Evolutionary conservation across 2,329 filamentous ascomycete genomes (phyloP).

Genomic region (Trichoderma sp.): DNA sequence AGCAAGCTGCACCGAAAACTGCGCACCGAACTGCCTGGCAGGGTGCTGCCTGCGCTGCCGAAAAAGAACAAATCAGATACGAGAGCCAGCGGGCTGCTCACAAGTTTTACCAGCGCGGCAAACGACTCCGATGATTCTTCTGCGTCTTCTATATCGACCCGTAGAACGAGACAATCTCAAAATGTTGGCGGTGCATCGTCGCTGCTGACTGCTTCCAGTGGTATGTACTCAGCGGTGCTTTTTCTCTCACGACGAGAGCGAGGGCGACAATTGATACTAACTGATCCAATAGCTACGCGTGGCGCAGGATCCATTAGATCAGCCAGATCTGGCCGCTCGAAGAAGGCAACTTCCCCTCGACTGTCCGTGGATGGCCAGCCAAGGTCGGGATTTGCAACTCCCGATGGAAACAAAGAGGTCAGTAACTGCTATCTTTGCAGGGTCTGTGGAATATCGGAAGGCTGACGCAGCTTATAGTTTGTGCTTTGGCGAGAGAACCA

Average conservation of each 20-base stretch:
- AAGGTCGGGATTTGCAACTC: conserved; percentile 34
- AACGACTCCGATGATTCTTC: conserved; percentile 78
- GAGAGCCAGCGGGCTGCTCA: conserved; percentile 62
- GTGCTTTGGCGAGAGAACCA: conserved; percentile 84
- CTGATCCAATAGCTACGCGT: conserved; percentile 19
- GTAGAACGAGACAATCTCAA: conserved; percentile 51
- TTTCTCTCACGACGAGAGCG: conserved; percentile 2
- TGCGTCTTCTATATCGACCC: conserved; percentile 77
- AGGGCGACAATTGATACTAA: conserved; percentile 2
- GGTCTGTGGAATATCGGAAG: neutral
- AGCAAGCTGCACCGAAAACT: conserved; percentile 76
- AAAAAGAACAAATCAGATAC: conserved; percentile 88
- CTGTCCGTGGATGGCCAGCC: conserved; percentile 40
- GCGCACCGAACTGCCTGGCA: conserved; percentile 84
- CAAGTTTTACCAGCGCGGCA: conserved; percentile 56
- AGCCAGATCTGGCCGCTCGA: conserved; percentile 39
- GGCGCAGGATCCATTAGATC: conserved; percentile 40
- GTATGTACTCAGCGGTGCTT: neutral
- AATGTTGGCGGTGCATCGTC: conserved; percentile 31
- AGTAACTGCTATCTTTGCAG: conserved; percentile 12
- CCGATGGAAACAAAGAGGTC: conserved; percentile 37
- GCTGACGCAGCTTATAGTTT: conserved; percentile 48
- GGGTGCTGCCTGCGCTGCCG: conserved; percentile 82
- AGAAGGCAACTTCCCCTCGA: conserved; percentile 38
- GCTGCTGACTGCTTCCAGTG: conserved; percentile 39